phyloP scores from a whole-genome alignment of 345 rosid genomes.

The Nasturtium officinale region DNA sequence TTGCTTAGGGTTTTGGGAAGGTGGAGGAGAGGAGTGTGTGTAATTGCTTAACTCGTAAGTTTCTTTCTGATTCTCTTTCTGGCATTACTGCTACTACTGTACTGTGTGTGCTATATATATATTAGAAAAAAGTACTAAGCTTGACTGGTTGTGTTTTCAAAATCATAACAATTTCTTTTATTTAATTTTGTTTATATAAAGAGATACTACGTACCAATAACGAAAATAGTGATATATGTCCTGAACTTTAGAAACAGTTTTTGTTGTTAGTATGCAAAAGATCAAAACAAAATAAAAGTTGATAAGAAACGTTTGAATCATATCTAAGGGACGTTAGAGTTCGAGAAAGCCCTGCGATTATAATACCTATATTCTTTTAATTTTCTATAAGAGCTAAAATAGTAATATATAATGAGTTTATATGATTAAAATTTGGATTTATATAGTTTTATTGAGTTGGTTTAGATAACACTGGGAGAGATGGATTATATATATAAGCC shows the following conservation, averaged over 20 bases:
- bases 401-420: neutral
- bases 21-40: conserved; percentile 33
- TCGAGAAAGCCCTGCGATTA: neutral
- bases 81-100: conserved; percentile 31
- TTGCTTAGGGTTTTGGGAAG: conserved; percentile 43
- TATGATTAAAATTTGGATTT: neutral
- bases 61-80: conserved; percentile 40
- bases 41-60: conserved; percentile 46
- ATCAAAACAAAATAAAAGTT: conserved; percentile 3
- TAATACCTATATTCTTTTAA: neutral
- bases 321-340: no score
- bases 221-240: conserved; percentile 6
- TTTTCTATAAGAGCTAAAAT: neutral
- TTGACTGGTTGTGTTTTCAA: conserved; percentile 22
- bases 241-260: conserved; percentile 6
- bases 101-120: conserved; percentile 1
- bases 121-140: conserved; percentile 10
- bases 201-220: conserved; percentile 3
- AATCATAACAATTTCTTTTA: neutral
- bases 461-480: neutral
- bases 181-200: neutral
- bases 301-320: neutral
- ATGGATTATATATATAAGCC: neutral
- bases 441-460: neutral
- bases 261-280: neutral